Evolutionary conservation across 306 rosid species (phyloP), one percentile per base, ranked within the genome.

Genomic region (Corylus heterophylla): DNA sequence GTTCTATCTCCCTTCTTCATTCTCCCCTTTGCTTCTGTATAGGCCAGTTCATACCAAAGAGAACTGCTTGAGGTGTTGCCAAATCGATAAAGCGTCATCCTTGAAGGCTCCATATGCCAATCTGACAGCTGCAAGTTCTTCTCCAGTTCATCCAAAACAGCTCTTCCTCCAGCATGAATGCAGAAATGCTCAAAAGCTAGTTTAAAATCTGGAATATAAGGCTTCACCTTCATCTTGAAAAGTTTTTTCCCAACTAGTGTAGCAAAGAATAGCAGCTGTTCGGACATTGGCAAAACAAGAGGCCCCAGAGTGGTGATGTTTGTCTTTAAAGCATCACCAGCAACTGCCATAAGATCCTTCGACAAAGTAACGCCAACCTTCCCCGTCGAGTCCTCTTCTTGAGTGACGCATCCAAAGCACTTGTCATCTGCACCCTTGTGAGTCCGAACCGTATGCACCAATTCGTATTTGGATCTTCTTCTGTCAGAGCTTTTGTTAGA

Each of bases 91-190:
- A 93, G 89, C n/a, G 97, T 93, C 98, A 93, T 92, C 85, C 98
- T 89, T 11, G 98, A 93, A 25, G 98, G 98, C 81, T 93, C 98
- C 98, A 93, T 93, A 85, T 93, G 97, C 97, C 98, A 93, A 74
- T 88, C 87, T 1, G 96, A 86, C 12, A 93, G 84, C 83, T 93
- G 93, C 96, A 93, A 83, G 88, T 93, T 93, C 85, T 90, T 91
- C 91, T 93, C 97, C 82, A 93, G 76, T 78, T 93, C 97, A 81
- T 93, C 98, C 87, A 93, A 83, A 58, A 93, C 98, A 8, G 97
- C 97, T 76, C 97, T 87, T 50, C 98, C 98, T 66, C 98, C 97
- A 48, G 98, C 97, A 79, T 93, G 98, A 56, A 93, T 91, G 83
- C 97, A 93, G 82, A 93, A 93, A 83, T 91, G 98, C 73, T 93